Percentiles rank a stretch among this genome's conserved stretches.
phyloP scores from a whole-genome alignment of 495 filamentous ascomycete genomes.

The Bombardia bombarda region DNA sequence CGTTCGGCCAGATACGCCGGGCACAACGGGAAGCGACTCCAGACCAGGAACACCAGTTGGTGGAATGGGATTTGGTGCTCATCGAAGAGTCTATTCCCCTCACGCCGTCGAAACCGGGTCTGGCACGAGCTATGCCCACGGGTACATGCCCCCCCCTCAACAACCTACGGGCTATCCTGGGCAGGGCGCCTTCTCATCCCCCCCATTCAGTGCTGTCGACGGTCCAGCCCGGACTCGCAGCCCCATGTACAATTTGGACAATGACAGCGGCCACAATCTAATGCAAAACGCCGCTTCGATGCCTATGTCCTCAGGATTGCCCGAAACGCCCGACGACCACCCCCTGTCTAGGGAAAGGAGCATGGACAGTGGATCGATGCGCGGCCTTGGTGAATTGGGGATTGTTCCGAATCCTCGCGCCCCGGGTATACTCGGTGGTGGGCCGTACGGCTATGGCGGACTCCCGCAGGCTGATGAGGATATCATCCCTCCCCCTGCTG shows the following conservation, averaged over 20 bases:
- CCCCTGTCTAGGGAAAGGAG: slow-evolving; percentile 26
- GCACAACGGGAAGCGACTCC: slow-evolving; percentile 39
- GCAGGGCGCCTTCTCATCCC: slow-evolving; percentile 5
- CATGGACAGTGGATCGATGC: slow-evolving; percentile 16
- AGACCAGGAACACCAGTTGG: slow-evolving; percentile 34
- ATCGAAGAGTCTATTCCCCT: slow-evolving; percentile 10
- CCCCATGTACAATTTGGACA: slow-evolving; percentile 31
- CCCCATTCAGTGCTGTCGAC: slow-evolving; percentile 7
- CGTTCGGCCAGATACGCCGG: slow-evolving; percentile 59
- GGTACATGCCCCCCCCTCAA: slow-evolving; percentile 10
- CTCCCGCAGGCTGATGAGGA: slow-evolving; percentile 40
- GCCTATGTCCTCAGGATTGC: slow-evolving; percentile 25
- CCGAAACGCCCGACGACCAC: slow-evolving; percentile 10
- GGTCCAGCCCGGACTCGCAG: slow-evolving; percentile 20
- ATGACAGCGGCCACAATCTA: slow-evolving; percentile 37
- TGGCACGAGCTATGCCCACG: slow-evolving; percentile 13
- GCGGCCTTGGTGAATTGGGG: slow-evolving; percentile 4
- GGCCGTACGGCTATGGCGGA: slow-evolving; percentile 44
- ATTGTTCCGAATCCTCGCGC: slow-evolving; percentile 19
- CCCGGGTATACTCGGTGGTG: slow-evolving; percentile 40
- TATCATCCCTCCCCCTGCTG: slow-evolving; percentile 19
- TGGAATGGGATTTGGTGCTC: slow-evolving; percentile 23
- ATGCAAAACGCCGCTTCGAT: slow-evolving; percentile 33
- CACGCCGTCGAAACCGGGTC: slow-evolving; percentile 9
- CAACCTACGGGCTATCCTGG: slow-evolving; percentile 9